Evolutionary conservation across 768 basidiomycete genomes (phyloP).

Genomic region (Podaxis rugospora): DNA sequence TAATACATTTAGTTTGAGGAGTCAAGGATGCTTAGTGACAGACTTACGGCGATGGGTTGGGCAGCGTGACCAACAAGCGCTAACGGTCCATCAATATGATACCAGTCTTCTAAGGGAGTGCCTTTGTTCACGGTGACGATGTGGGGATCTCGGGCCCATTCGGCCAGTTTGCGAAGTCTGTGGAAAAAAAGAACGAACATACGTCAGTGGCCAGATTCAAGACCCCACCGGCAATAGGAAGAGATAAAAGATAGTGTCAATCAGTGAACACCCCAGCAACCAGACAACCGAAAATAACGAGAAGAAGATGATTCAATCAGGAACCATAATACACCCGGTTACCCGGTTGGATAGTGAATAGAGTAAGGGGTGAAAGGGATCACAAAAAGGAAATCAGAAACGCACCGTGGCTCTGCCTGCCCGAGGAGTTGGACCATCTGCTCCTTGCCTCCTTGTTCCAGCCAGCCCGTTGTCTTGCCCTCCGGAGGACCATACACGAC

Average conservation of each 20-base stretch:
- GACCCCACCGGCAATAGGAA: background rate
- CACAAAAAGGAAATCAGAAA: background rate
- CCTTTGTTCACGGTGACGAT: slow-evolving; percentile 1
- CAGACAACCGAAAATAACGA: background rate
- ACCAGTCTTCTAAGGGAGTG: slow-evolving; percentile 5
- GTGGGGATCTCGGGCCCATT: slow-evolving; percentile 11
- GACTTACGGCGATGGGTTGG: slow-evolving; percentile 9
- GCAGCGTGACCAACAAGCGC: slow-evolving; percentile 9
- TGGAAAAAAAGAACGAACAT: background rate
- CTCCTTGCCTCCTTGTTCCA: background rate
- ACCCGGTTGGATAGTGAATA: background rate
- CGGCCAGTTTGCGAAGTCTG: slow-evolving; percentile 5
- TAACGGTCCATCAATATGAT: slow-evolving; percentile 2
- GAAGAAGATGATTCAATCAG: background rate
- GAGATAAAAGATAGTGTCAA: background rate
- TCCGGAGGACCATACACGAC: slow-evolving; percentile 4
- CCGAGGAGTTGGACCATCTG: background rate
- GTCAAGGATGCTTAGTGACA: background rate
- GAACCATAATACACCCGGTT: background rate
- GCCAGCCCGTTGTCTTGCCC: background rate
- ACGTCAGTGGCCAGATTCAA: background rate
- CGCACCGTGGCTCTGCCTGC: slow-evolving; percentile 8
- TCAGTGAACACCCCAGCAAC: background rate
- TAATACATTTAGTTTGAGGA: background rate
- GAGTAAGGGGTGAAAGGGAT: no score